Percentiles rank a stretch among this genome's conserved stretches.
Evolutionary conservation across 352 stramenopile genomes (phyloP).

Genomic region (Phytophthora ohioensis): DNA sequence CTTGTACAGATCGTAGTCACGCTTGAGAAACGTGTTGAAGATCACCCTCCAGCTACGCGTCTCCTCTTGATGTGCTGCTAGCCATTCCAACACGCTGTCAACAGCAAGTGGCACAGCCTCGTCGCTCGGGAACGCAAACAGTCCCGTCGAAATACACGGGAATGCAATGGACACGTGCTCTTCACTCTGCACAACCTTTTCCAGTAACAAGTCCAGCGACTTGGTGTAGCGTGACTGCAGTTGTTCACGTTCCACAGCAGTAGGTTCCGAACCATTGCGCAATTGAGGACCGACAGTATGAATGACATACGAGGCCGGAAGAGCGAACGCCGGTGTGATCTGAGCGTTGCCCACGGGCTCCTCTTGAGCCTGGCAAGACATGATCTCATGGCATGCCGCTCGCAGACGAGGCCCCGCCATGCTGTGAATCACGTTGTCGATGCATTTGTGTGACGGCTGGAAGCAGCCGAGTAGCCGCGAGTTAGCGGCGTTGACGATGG

Average conservation of each 20-base stretch:
- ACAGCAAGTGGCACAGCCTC: slow-evolving; percentile 57
- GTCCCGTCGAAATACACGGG: slow-evolving; percentile 71
- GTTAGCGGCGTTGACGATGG: slow-evolving; percentile 79
- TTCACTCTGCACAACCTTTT: slow-evolving; percentile 30
- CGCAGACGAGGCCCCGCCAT: slow-evolving; percentile 65
- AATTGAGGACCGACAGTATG: slow-evolving; percentile 75
- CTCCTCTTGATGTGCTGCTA: slow-evolving; percentile 45
- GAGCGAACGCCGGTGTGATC: slow-evolving; percentile 63
- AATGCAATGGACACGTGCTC: slow-evolving; percentile 55
- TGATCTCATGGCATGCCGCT: slow-evolving; percentile 59
- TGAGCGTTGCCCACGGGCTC: slow-evolving; percentile 58
- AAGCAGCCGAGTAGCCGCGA: slow-evolving; percentile 74
- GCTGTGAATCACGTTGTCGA: slow-evolving; percentile 82
- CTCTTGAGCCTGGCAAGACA: slow-evolving; percentile 46
- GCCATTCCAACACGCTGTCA: slow-evolving; percentile 58
- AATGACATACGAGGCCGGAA: slow-evolving; percentile 62
- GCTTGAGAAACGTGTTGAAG: slow-evolving; percentile 77
- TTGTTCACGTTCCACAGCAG: slow-evolving; percentile 36
- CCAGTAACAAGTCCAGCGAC: slow-evolving; percentile 57
- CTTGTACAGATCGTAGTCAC: slow-evolving; percentile 68
- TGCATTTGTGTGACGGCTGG: slow-evolving; percentile 71
- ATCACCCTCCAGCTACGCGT: slow-evolving; percentile 57
- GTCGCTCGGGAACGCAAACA: slow-evolving; percentile 75
- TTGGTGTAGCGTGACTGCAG: slow-evolving; percentile 60
- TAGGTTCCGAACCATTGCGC: slow-evolving; percentile 34